Evolutionary conservation across 1,284 basidiomycete genomes (phyloP), one percentile per base, ranked within the genome.

Genomic region (Ganoderma leucocontextum): DNA sequence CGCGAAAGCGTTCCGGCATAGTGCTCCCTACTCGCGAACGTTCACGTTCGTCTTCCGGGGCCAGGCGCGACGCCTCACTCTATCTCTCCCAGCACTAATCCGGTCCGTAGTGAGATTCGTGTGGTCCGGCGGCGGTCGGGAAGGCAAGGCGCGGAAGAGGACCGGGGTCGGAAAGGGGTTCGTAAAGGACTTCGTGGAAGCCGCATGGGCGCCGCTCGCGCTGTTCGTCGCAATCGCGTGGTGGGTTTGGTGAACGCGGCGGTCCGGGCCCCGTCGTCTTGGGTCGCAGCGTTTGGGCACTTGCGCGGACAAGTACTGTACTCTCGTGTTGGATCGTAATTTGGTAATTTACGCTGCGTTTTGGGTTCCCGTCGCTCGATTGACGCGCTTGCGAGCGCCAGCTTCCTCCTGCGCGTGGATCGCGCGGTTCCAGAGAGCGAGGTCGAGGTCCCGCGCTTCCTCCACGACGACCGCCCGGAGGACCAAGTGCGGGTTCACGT

Each of bases 381-480:
- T 19, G n/a, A 29, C 5, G 13, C 17, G 33, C 9, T 41, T 33
- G 52, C 6, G n/a, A 33, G 41, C 22, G 49, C n/a, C 25, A 35
- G 19, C 35, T 29, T 63, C 57, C 19, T 65, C 63, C 17, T 36
- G 47, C 29, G 49, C 66, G 35, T 78, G 77, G 22, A 84, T 79
- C 7, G 79, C 81, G 36, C 62, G 72, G 64, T 83, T 82, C 86
- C 85, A 88, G 38, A 83, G 61, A n/a, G 74, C 73, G 68, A 87
- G 72, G 69, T 84, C 83, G 68, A 90, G 78, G 70, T 84, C 85
- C 42, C 78, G 77, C 35, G 82, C 80, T 15, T 81, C 81, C 15
- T 83, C 80, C 25, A 88, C 79, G 38, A 87, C 75, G 39, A 90
- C 75, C 2, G 87, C 89, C 42, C 83, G 83, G 64, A 90, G 70